Conservation (phyloP, 2,329 filamentous ascomycete species). For the Sporothrix brasiliensis region DNA sequence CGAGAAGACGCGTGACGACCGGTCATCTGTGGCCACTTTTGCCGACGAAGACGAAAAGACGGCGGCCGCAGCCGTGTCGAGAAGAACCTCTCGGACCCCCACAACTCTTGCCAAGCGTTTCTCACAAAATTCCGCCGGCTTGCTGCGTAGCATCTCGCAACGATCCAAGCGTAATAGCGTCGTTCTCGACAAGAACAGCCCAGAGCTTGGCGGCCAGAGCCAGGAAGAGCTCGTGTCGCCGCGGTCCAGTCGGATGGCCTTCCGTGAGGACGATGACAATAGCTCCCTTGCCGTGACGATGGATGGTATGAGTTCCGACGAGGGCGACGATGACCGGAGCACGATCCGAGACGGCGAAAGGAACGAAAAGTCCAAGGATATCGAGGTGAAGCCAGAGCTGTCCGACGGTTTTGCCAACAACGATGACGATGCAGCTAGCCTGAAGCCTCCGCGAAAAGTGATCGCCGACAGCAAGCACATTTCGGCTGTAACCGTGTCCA, state of each 20-base stretch:
- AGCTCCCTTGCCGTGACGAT: constrained; percentile 62
- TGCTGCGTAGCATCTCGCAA: constrained; percentile 52
- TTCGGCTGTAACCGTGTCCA: constrained; percentile 18
- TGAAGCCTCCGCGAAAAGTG: constrained; percentile 15
- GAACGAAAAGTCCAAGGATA: constrained; percentile 37
- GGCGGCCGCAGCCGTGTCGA: constrained; percentile 9
- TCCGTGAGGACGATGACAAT: constrained; percentile 51
- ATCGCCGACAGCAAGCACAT: constrained; percentile 1
- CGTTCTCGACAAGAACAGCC: constrained; percentile 30
- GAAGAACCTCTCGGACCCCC: constrained; percentile 17
- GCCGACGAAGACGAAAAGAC: constrained; percentile 62
- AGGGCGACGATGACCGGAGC: constrained; percentile 36
- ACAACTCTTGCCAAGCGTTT: constrained; percentile 52
- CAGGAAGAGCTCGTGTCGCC: constrained; percentile 52
- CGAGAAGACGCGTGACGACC: constrained; percentile 54
- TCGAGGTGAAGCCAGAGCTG: constrained; percentile 49
- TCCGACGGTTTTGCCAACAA: not conserved
- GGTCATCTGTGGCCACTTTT: constrained; percentile 71
- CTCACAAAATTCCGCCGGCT: constrained; percentile 52
- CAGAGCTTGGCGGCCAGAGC: constrained; percentile 43
- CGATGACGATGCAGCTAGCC: constrained; percentile 19
- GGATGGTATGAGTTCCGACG: constrained; percentile 55
- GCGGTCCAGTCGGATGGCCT: constrained; percentile 38
- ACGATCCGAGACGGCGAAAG: constrained; percentile 38
- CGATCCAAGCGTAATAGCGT: constrained; percentile 39